Percentiles rank a stretch among this genome's conserved stretches.
These are phyloP conservation scores for Coemansia sp. DNA, from an alignment of 192 early-diverging fungal species.

Conservation along the genomic window DNA sequence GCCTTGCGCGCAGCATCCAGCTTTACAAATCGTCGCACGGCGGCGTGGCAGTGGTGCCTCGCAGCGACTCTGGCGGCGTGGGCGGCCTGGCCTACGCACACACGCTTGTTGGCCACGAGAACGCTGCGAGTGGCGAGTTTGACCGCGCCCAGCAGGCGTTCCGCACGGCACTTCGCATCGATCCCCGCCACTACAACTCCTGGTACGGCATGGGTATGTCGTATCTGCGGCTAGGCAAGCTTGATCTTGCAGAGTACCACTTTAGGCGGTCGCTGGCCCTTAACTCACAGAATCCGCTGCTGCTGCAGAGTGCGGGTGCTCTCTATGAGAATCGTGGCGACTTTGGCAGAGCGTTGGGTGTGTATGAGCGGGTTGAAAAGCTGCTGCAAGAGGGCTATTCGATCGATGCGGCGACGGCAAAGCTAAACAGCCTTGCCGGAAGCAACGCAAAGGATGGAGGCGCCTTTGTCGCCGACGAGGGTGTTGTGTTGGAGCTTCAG, in stretches of 20 bases:
- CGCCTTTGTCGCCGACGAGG: constrained; percentile 7
- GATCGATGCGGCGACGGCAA: neutral
- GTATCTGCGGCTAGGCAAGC: constrained; percentile 72
- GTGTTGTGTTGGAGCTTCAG: constrained; percentile 16
- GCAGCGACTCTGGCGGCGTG: constrained; percentile 34
- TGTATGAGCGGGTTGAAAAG: constrained; percentile 65
- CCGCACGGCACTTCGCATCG: constrained; percentile 66
- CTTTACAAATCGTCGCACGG: constrained; percentile 33
- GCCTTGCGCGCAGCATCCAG: constrained; percentile 75
- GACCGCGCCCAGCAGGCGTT: constrained; percentile 75
- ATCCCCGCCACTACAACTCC: constrained; percentile 80
- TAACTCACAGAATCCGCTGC: constrained; percentile 69
- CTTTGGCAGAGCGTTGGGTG: constrained; percentile 55
- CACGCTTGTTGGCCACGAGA: constrained; percentile 84
- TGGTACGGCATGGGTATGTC: constrained; percentile 83
- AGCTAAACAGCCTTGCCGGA: neutral
- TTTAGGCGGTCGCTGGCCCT: constrained; percentile 71
- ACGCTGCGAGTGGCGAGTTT: constrained; percentile 67
- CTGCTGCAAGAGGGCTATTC: constrained; percentile 36
- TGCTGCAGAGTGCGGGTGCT: constrained; percentile 71
- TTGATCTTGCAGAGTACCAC: constrained; percentile 69
- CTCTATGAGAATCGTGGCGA: constrained; percentile 65
- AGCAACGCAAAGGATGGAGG: neutral
- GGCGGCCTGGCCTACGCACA: constrained; percentile 69
- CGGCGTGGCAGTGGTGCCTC: constrained; percentile 22